phyloP scores from a whole-genome alignment of 73 alveolate species.

The Paramecium caudatum region DNA sequence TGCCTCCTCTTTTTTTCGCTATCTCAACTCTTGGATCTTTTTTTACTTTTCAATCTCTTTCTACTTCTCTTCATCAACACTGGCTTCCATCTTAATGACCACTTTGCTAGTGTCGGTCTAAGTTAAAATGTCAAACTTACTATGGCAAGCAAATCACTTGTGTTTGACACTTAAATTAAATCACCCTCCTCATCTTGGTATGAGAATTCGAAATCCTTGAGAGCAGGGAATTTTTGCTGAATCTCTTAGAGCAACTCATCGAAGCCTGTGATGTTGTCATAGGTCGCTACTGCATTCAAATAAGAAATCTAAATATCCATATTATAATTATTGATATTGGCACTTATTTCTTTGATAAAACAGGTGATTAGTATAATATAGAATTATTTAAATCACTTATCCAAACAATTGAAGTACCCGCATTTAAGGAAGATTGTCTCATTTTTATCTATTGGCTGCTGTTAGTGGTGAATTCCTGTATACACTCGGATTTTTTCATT shows the following conservation, averaged over 20 bases:
- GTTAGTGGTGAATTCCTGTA: not conserved
- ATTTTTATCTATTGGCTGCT: not conserved
- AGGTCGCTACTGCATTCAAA: not conserved
- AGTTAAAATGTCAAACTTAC: not conserved
- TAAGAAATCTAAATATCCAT: not conserved
- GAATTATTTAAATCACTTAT: not conserved
- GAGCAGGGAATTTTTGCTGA: not conserved
- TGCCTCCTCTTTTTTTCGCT: not conserved
- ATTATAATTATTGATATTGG: not conserved
- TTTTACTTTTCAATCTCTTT: conserved; percentile 6
- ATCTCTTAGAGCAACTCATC: not conserved
- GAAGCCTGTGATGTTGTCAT: not conserved
- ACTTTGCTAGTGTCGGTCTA: not conserved
- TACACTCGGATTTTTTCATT: too few relatives aligned
- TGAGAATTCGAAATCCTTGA: not conserved
- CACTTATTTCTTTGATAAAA: not conserved
- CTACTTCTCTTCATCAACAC: not conserved
- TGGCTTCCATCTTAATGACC: not conserved
- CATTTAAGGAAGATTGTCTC: not conserved
- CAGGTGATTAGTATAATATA: not conserved
- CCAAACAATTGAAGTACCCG: not conserved
- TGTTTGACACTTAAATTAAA: not conserved
- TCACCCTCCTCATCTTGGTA: conserved; percentile 67
- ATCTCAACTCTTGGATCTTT: not conserved
- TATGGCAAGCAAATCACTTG: conserved; percentile 40